Base-by-base conservation (phyloP, 2,329 filamentous ascomycete species). In the Colletotrichum salicis region DNA sequence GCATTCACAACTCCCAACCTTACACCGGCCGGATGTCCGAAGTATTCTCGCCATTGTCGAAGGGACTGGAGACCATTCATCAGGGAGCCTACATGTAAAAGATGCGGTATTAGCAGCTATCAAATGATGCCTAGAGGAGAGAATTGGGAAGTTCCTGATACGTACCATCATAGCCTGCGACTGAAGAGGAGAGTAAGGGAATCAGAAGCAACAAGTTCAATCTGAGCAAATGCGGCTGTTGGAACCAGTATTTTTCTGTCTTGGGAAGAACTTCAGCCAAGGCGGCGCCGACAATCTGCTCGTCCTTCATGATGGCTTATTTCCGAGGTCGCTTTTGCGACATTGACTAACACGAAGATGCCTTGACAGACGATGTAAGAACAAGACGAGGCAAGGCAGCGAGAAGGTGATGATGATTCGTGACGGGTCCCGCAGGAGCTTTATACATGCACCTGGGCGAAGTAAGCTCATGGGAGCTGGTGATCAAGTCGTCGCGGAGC, bases 121-220 rank as follows among this genome's bases (percentile, higher is more conserved):
- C 12, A 29, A 12, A 35, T 3, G 15, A 61, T 11, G 13, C 37
- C 10, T 5, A 2, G 7, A 8, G 3, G 24, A 8, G 37, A 29
- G 7, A 55, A 5, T 15, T 27, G 4, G 7, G 37, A 15, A 37
- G 4, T 10, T 11, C 2, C 10, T 1, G 2, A 1, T 5, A n/a
- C 69, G 22, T 27, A 64, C 69, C 72, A 52, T 73, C 72, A 8
- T 69, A 73, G 4, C 72, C 72, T n/a, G 63, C 62, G 1, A 71
- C 70, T 22, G 64, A 61, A 0, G 70, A 73, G 33, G 72, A 73
- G 12, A 72, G 31, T 11, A 73, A n/a, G 1, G 84, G 84, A 1
- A 86, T 77, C 6, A 85, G 72, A 0, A 87, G 79, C 31, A 86
- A 75, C 3, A 86, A 73, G 66, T 87, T 86, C 19, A 87, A 77